Evolutionary conservation across 2,329 filamentous ascomycete genomes (phyloP).

Genomic region (Sarocladiaceae sp.): DNA sequence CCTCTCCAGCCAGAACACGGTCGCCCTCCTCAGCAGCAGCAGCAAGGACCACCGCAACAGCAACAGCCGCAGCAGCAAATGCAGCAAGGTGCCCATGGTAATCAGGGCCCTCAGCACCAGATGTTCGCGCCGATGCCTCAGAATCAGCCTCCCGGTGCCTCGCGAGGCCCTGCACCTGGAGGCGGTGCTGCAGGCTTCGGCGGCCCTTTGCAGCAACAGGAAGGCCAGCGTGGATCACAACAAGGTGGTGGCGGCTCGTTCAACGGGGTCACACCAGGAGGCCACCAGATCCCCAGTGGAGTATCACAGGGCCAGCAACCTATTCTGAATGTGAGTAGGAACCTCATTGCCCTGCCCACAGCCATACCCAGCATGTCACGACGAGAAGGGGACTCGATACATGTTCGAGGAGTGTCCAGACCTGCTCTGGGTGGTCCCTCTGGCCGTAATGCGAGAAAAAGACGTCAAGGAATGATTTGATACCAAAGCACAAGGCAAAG

Average conservation of each 20-base stretch:
- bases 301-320: conserved; percentile 37
- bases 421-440: too few species aligned
- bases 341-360: conserved; percentile 2
- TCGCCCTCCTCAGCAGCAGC: conserved; percentile 47
- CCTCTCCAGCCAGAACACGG: conserved; percentile 46
- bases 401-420: too few species aligned
- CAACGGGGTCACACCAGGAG: conserved; percentile 37
- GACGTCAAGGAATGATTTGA: too few species aligned
- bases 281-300: conserved; percentile 31
- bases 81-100: conserved; percentile 44
- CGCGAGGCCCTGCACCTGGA: conserved; percentile 53
- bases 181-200: conserved; percentile 56
- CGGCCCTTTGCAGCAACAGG: conserved; percentile 55
- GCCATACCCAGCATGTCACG: not conserved
- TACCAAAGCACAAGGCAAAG: too few species aligned
- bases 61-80: conserved; percentile 31
- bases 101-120: conserved; percentile 42
- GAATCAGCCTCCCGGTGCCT: conserved; percentile 42
- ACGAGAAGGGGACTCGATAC: too few species aligned
- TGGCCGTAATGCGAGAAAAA: too few species aligned
- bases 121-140: conserved; percentile 52
- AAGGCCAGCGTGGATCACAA: conserved; percentile 39
- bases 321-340: conserved; percentile 44
- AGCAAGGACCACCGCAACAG: not conserved
- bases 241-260: conserved; percentile 31